These are phyloP conservation scores for Xerocomus nothofagi DNA, from an alignment of 1,284 basidiomycete species.

Conservation along the genomic window DNA sequence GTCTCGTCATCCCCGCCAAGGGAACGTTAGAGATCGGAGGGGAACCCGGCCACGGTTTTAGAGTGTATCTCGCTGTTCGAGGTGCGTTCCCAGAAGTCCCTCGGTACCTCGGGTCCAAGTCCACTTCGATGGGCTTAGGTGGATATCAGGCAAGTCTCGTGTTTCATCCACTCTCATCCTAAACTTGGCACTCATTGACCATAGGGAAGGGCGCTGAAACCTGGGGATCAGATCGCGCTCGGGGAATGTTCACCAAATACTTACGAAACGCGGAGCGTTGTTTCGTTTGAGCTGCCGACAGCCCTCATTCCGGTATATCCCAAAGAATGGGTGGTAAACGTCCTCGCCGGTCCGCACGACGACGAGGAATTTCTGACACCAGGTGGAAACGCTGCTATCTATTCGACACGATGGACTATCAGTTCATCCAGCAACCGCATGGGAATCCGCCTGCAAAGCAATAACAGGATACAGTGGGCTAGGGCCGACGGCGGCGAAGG, in stretches of 20 bases:
- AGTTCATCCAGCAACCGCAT: constrained; percentile 61
- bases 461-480: constrained; percentile 54
- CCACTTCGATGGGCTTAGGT: constrained; percentile 60
- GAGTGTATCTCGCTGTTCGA: constrained; percentile 56
- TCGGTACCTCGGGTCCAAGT: constrained; percentile 60
- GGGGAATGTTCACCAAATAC: constrained; percentile 33
- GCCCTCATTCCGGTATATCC: constrained; percentile 47
- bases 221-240: constrained; percentile 47
- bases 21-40: constrained; percentile 43
- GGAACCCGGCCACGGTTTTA: constrained; percentile 41
- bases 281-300: constrained; percentile 15
- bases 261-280: constrained; percentile 5
- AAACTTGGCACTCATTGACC: not conserved
- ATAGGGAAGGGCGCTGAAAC: constrained; percentile 53
- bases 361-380: constrained; percentile 56
- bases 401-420: constrained; percentile 50
- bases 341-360: constrained; percentile 64
- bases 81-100: constrained; percentile 65
- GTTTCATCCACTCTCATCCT: not conserved
- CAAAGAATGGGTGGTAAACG: constrained; percentile 51
- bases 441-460: constrained; percentile 50
- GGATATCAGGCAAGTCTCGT: constrained; percentile 51
- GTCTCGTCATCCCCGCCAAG: constrained; percentile 46
- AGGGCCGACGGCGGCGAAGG: constrained; percentile 65
- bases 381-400: constrained; percentile 50